A percentile compares a stretch with the other conserved stretches of the same genome.
Evolutionary conservation across 352 stramenopile species (phyloP).

Genomic region (Phytopythium cucurbitacearum): DNA sequence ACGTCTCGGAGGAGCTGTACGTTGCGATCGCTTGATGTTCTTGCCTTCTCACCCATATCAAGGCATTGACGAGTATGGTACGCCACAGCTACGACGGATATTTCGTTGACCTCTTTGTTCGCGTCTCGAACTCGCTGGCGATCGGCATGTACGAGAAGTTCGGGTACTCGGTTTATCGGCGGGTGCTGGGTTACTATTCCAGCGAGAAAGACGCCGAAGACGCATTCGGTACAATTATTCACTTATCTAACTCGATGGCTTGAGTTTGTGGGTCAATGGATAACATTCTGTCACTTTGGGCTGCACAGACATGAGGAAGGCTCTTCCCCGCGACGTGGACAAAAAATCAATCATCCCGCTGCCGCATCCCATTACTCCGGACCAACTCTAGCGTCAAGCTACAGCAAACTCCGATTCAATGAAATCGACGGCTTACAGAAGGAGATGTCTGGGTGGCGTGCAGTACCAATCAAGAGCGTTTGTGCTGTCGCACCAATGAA

Average conservation of each 20-base stretch:
- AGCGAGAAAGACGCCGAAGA: slow-evolving; percentile 80
- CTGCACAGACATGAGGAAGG: slow-evolving; percentile 90
- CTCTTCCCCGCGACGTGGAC: slow-evolving; percentile 79
- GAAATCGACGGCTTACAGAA: neutral
- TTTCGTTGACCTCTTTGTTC: slow-evolving; percentile 99
- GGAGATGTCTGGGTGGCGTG: neutral
- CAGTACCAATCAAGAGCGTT: too few relatives aligned
- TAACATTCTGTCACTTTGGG: slow-evolving; percentile 4
- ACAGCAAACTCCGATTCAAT: neutral
- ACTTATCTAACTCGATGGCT: neutral
- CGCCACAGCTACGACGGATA: slow-evolving; percentile 81
- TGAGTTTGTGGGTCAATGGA: neutral
- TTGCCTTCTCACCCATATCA: neutral
- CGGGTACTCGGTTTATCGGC: slow-evolving; percentile 90
- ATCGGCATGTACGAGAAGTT: slow-evolving; percentile 93
- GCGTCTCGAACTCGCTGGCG: slow-evolving; percentile 92
- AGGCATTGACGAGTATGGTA: too few relatives aligned
- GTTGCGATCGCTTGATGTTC: neutral
- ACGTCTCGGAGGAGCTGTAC: slow-evolving; percentile 71
- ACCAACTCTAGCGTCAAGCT: slow-evolving; percentile 44
- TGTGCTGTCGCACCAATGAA: too few relatives aligned
- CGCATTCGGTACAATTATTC: slow-evolving; percentile 68
- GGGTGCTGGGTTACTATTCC: slow-evolving; percentile 91
- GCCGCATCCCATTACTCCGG: slow-evolving; percentile 76
- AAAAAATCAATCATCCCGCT: slow-evolving; percentile 91